These are phyloP conservation scores for Mycosphaerella arachidis DNA, from an alignment of 2,329 filamentous ascomycete species.

Conservation along the genomic window DNA sequence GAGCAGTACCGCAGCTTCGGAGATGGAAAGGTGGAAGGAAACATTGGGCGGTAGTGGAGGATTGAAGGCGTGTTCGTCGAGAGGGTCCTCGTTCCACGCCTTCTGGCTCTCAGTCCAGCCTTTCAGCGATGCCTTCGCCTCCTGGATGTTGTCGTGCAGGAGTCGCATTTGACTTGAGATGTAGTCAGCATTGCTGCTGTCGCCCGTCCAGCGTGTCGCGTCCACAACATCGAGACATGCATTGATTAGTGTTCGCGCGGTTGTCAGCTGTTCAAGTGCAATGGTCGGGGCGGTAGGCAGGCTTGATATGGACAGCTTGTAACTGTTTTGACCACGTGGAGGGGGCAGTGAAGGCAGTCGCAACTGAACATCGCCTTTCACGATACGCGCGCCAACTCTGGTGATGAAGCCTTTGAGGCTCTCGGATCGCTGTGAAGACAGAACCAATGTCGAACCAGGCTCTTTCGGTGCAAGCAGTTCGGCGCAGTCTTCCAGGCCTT, in stretches of 20 bases:
- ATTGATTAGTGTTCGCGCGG: constrained; percentile 72
- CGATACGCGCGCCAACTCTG: constrained; percentile 80
- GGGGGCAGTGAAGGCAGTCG: constrained; percentile 65
- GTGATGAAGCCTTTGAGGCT: constrained; percentile 89
- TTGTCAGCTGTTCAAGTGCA: constrained; percentile 64
- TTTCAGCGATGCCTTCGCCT: constrained; percentile 57
- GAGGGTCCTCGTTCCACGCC: constrained; percentile 53
- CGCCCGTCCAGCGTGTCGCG: constrained; percentile 68
- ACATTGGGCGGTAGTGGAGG: constrained; percentile 62
- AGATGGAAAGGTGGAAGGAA: constrained; percentile 62
- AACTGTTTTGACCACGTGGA: constrained; percentile 48
- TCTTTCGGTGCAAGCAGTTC: constrained; percentile 79
- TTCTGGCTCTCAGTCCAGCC: constrained; percentile 49
- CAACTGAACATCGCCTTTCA: constrained; percentile 79
- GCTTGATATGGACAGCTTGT: constrained; percentile 50
- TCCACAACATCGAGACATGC: constrained; percentile 78
- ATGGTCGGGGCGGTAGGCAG: constrained; percentile 54
- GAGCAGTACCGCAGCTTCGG: constrained; percentile 54
- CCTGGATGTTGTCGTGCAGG: constrained; percentile 56
- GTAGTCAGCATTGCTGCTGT: constrained; percentile 55
- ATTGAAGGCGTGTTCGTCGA: constrained; percentile 55
- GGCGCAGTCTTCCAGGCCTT: constrained; percentile 82
- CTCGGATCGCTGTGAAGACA: constrained; percentile 83
- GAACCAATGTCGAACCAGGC: constrained; percentile 79
- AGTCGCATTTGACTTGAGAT: constrained; percentile 56